phyloP scores from a whole-genome alignment of 495 filamentous ascomycete genomes.

The Elasticomyces elasticus region DNA sequence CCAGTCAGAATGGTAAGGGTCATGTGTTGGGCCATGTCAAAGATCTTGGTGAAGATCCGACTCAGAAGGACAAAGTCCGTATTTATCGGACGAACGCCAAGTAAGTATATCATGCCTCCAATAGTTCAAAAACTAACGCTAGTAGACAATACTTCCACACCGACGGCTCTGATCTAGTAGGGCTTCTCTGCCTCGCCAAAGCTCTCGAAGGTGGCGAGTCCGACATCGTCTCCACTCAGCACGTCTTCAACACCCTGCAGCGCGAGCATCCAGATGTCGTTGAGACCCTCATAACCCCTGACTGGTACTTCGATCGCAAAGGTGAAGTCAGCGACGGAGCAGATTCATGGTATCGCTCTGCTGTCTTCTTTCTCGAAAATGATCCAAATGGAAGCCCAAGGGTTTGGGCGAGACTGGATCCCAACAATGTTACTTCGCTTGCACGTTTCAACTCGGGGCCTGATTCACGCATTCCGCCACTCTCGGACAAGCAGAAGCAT shows the following conservation, averaged over 20 bases:
- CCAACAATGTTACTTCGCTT: slow-evolving; percentile 31
- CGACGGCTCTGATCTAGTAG: slow-evolving; percentile 75
- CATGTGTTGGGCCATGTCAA: slow-evolving; percentile 88
- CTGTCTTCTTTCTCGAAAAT: slow-evolving; percentile 63
- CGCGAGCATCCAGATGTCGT: slow-evolving; percentile 68
- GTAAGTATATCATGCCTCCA: not conserved
- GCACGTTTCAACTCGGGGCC: slow-evolving; percentile 29
- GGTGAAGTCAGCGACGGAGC: slow-evolving; percentile 67
- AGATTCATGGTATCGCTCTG: slow-evolving; percentile 63
- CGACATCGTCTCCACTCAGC: slow-evolving; percentile 68
- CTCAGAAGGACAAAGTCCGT: slow-evolving; percentile 68
- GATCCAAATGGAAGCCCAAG: slow-evolving; percentile 35
- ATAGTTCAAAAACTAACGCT: not conserved
- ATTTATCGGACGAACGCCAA: slow-evolving; percentile 80
- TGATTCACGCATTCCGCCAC: slow-evolving; percentile 24
- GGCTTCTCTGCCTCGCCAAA: slow-evolving; percentile 69
- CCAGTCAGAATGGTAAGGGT: slow-evolving; percentile 76
- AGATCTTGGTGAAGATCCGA: slow-evolving; percentile 74
- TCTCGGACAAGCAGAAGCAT: slow-evolving; percentile 24
- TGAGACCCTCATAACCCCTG: slow-evolving; percentile 59
- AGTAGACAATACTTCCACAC: slow-evolving; percentile 68
- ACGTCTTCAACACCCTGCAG: slow-evolving; percentile 74
- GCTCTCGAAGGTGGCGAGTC: slow-evolving; percentile 76
- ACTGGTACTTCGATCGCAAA: slow-evolving; percentile 94
- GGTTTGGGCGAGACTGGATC: slow-evolving; percentile 37